Evolutionary conservation across 2,329 filamentous ascomycete species (phyloP), one percentile per base, ranked within the genome.

Genomic region (Pseudogymnoascus sp.): DNA sequence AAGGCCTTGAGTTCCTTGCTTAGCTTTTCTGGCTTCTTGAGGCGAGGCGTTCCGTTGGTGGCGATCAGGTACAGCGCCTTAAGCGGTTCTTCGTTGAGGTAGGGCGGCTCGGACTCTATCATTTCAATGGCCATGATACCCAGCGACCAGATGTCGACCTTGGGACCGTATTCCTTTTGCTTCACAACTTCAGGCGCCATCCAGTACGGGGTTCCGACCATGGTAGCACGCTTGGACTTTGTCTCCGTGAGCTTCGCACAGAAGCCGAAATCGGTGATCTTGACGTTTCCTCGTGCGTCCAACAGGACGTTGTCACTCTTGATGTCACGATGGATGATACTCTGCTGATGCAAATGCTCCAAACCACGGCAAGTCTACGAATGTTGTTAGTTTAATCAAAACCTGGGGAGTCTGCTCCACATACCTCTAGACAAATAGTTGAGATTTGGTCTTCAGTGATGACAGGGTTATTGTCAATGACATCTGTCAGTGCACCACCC

Each of bases 101-200:
- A 99, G 0, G 94, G 94, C 5, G 94, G 94, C 75, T 99, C 94
- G 15, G 91, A 96, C 74, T 99, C 94, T 72, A 97, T 97, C 94
- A 99, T 97, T 77, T 99, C 94, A 71, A 99, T 97, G 25, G 94
- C 93, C 94, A 97, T 99, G 77, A 99, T 99, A 72, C 94, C 94
- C 65, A 99, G 80, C 31, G 92, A 97, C 94, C 94, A 99, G 72
- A 97, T 96, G 73, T 99, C 94, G 65, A 97, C 94, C 81, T 97
- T 97, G 72, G 90, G 89, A 39, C 93, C 94, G 72, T 99, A 99
- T 76, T 97, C 93, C 79, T 97, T 97, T 75, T 97, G 94, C 79
- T 97, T 97, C 73, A 99, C 94, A 48, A 99, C 94, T 76, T 99
- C 94, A 37, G 94, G 94, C 7, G 94, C 94, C 94, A 99, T 99